These are phyloP conservation scores for Diaporthe vexans DNA, from an alignment of 2,329 filamentous ascomycete species.

Conservation along the genomic window DNA sequence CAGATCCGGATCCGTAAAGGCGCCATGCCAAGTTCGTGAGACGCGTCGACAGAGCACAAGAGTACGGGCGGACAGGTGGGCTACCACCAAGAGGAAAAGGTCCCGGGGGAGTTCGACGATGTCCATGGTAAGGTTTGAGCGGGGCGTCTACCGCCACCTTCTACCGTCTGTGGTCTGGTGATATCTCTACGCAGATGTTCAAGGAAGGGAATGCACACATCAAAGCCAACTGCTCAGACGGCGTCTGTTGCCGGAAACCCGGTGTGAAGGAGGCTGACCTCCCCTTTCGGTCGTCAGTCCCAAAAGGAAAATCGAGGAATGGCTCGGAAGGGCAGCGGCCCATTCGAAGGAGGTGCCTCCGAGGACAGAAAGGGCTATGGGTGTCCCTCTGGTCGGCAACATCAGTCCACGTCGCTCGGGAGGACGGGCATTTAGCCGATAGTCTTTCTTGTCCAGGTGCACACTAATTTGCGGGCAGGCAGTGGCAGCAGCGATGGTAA, in stretches of 20 bases:
- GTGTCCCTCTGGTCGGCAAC: neutral
- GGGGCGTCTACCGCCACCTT: no score
- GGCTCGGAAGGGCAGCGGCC: neutral
- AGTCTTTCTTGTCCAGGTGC: neutral
- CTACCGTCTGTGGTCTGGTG: neutral
- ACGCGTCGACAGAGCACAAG: conserved; percentile 66
- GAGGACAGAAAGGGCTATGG: neutral
- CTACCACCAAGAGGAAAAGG: conserved; percentile 68
- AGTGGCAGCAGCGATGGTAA: neutral
- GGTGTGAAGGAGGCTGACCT: neutral
- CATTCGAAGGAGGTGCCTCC: neutral
- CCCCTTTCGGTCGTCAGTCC: neutral
- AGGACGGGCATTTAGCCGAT: conserved; percentile 17
- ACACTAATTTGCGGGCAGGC: neutral
- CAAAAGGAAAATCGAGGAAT: neutral
- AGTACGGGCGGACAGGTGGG: conserved; percentile 63
- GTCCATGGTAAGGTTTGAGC: conserved; percentile 46
- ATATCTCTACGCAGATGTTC: neutral
- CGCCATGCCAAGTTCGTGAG: conserved; percentile 61
- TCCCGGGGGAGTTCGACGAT: conserved; percentile 67
- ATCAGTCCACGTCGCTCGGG: conserved; percentile 13
- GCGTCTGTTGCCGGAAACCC: neutral
- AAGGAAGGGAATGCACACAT: neutral
- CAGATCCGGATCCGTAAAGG: conserved; percentile 63
- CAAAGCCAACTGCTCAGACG: neutral